These are phyloP conservation scores for Chalciporus pseudorubinellus DNA, from an alignment of 768 basidiomycete genomes.

Conservation along the genomic window DNA sequence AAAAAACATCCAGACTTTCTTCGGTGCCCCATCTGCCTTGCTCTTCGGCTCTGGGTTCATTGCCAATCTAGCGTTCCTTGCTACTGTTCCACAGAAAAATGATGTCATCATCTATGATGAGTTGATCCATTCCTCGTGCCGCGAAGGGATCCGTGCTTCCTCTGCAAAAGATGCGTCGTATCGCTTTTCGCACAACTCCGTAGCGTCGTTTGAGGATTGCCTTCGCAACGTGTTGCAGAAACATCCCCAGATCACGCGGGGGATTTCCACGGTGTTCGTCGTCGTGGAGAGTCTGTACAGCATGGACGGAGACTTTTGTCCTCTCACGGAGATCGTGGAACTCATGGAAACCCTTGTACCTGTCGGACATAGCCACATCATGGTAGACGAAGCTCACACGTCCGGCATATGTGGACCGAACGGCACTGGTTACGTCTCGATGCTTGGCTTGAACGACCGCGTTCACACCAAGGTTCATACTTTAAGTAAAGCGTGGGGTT, in stretches of 20 bases:
- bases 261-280: constrained; percentile 41
- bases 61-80: constrained; percentile 51
- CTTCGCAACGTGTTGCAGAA: constrained; percentile 28
- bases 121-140: constrained; percentile 48
- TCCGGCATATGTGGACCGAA: constrained; percentile 49
- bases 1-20: constrained; percentile 9
- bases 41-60: constrained; percentile 54
- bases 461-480: constrained; percentile 50
- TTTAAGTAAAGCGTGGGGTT: constrained; percentile 45
- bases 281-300: constrained; percentile 56
- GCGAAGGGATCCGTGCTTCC: constrained; percentile 49
- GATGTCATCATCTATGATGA: constrained; percentile 55
- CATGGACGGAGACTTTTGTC: constrained; percentile 59
- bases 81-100: constrained; percentile 40
- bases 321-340: constrained; percentile 41
- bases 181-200: constrained; percentile 47
- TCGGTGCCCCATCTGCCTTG: constrained; percentile 39
- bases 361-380: constrained; percentile 38
- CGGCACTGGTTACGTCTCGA: constrained; percentile 43
- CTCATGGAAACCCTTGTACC: constrained; percentile 39
- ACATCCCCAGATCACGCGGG: constrained; percentile 20
- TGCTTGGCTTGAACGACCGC: constrained; percentile 42
- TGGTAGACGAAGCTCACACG: constrained; percentile 59
- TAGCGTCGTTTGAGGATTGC: constrained; percentile 30
- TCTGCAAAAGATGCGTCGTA: constrained; percentile 17